These are phyloP conservation scores for Silene uniflora DNA, from an alignment of 148 eudicot genomes.

Conservation along the genomic window DNA sequence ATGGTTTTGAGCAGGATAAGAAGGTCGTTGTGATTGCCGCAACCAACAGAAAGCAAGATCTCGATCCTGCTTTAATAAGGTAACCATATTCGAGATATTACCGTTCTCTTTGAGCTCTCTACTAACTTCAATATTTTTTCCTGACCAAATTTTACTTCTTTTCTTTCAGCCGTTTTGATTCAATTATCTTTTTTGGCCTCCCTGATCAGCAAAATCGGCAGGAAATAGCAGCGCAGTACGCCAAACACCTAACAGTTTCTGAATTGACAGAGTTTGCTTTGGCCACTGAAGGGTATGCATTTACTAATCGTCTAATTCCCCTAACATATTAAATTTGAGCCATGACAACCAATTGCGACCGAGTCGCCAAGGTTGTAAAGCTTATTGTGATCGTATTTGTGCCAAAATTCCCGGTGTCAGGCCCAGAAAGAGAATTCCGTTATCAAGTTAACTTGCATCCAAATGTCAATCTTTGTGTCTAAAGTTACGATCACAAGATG, in stretches of 20 bases:
- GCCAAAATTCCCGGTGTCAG: no score
- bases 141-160: slow-evolving; percentile 12
- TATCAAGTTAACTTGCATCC: neutral
- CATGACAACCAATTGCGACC: no score
- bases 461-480: neutral
- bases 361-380: no score
- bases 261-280: slow-evolving; percentile 69
- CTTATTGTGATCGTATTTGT: no score
- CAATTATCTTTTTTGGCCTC: slow-evolving; percentile 68
- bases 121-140: neutral
- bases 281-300: slow-evolving; percentile 60
- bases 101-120: neutral
- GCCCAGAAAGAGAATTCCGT: no score
- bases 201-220: slow-evolving; percentile 79
- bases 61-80: slow-evolving; percentile 98
- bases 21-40: slow-evolving; percentile 96
- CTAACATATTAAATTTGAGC: no score
- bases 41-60: slow-evolving; percentile 94
- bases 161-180: slow-evolving; percentile 78
- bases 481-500: neutral
- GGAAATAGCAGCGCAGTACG: slow-evolving; percentile 90
- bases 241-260: slow-evolving; percentile 70
- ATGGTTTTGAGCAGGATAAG: slow-evolving; percentile 96
- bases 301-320: neutral
- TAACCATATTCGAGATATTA: slow-evolving; percentile 15